A percentile compares a stretch with the other conserved stretches of the same genome.
Conservation (phyloP, 352 stramenopile species). For the Phytophthora ohioensis region DNA sequence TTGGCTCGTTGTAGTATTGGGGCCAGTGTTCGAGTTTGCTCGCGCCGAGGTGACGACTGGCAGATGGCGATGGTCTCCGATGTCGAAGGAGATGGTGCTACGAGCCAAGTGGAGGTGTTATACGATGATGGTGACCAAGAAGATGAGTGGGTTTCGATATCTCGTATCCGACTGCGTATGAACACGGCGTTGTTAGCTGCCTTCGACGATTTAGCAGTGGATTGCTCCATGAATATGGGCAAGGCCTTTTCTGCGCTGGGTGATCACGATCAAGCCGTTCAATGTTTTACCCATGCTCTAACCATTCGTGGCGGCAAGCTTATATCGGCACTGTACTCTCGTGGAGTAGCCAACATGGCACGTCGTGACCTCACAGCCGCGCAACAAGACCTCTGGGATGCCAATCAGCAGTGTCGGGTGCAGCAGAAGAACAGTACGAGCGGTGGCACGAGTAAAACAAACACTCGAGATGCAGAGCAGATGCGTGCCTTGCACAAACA, state of each 20-base stretch:
- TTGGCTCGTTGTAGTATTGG: slow-evolving; percentile 57
- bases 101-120: slow-evolving; percentile 65
- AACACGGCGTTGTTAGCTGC: slow-evolving; percentile 53
- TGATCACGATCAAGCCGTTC: slow-evolving; percentile 61
- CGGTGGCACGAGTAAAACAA: slow-evolving; percentile 50
- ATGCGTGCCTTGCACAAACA: slow-evolving; percentile 51
- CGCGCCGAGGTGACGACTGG: slow-evolving; percentile 29
- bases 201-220: slow-evolving; percentile 64
- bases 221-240: slow-evolving; percentile 88
- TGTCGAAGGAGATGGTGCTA: slow-evolving; percentile 45
- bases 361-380: slow-evolving; percentile 66
- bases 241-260: slow-evolving; percentile 69
- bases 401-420: slow-evolving; percentile 62
- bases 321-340: slow-evolving; percentile 75
- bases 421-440: slow-evolving; percentile 50
- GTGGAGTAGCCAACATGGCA: slow-evolving; percentile 71
- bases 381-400: slow-evolving; percentile 73
- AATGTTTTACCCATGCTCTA: slow-evolving; percentile 72
- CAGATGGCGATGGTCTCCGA: slow-evolving; percentile 75
- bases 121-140: slow-evolving; percentile 65
- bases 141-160: slow-evolving; percentile 55
- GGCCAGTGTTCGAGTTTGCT: slow-evolving; percentile 61
- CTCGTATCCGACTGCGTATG: slow-evolving; percentile 66
- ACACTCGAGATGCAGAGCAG: slow-evolving; percentile 40
- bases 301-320: slow-evolving; percentile 46